A percentile compares a stretch with the other conserved stretches of the same genome.
phyloP scores from a whole-genome alignment of 2,329 filamentous ascomycete genomes.

The Clarireedia hainanense region DNA sequence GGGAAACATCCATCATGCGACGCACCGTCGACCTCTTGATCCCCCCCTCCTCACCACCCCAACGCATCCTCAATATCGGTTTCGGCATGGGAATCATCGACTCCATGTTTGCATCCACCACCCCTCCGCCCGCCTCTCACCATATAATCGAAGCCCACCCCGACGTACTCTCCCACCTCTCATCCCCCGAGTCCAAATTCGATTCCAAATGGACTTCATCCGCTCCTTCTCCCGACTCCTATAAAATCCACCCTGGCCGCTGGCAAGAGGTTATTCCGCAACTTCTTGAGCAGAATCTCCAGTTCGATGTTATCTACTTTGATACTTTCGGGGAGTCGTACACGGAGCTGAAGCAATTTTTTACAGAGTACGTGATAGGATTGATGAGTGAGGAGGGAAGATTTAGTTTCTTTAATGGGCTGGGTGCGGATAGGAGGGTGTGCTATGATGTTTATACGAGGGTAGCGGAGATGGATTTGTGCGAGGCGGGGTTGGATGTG shows the following conservation, averaged over 20 bases:
- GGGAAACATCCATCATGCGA: constrained; percentile 83
- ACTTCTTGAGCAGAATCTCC: constrained; percentile 58
- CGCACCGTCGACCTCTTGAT: constrained; percentile 63
- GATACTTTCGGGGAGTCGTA: constrained; percentile 98
- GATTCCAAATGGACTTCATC: constrained; percentile 46
- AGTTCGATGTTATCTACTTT: constrained; percentile 89
- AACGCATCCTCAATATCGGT: constrained; percentile 74
- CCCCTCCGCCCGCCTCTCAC: constrained; percentile 51
- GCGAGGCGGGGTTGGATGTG: constrained; percentile 82
- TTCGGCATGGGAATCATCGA: constrained; percentile 92
- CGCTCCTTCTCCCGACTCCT: constrained; percentile 49
- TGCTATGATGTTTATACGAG: constrained; percentile 96
- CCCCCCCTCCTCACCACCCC: constrained; percentile 40
- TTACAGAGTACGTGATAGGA: constrained; percentile 76
- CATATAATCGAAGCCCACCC: constrained; percentile 86
- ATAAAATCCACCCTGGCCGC: constrained; percentile 62
- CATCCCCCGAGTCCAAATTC: constrained; percentile 34
- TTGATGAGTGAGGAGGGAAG: constrained; percentile 64
- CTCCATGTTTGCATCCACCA: constrained; percentile 59
- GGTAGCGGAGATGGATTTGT: constrained; percentile 83
- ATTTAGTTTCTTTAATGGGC: constrained; percentile 84
- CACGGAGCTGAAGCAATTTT: constrained; percentile 74
- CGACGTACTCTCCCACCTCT: constrained; percentile 61
- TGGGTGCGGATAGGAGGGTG: constrained; percentile 84
- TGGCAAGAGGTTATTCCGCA: constrained; percentile 76